A percentile compares a stretch with the other conserved stretches of the same genome.
phyloP scores from a whole-genome alignment of 1,284 basidiomycete genomes.

The Marasmius tenuissimus region DNA sequence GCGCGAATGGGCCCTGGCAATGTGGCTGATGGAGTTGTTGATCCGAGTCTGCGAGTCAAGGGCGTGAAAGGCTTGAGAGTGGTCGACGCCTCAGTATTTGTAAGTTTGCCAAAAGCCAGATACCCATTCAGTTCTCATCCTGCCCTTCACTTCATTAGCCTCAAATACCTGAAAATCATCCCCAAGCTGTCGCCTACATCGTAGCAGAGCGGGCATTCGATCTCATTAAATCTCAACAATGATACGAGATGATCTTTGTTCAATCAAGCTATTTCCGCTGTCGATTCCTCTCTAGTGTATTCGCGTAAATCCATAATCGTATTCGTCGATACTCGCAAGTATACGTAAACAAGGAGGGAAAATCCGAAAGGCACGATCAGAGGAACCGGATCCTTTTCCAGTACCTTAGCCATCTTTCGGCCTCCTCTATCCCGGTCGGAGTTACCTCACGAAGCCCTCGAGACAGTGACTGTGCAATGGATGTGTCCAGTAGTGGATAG shows the following conservation, averaged over 20 bases:
- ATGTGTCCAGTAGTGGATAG: neutral
- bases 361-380: neutral
- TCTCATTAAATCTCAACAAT: neutral
- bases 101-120: conserved; percentile 3
- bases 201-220: neutral
- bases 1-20: conserved; percentile 12
- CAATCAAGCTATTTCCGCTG: neutral
- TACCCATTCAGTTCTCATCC: neutral
- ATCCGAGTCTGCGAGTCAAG: conserved; percentile 19
- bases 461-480: neutral
- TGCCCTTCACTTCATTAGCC: neutral
- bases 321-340: too few species aligned
- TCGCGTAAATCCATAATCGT: too few species aligned
- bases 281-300: too few species aligned
- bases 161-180: neutral
- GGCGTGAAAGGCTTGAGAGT: conserved; percentile 18
- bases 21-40: conserved; percentile 15
- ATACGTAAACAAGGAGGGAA: too few species aligned
- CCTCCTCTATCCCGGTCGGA: neutral
- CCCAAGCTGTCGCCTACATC: neutral
- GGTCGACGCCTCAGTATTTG: conserved; percentile 18
- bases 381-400: neutral
- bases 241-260: neutral
- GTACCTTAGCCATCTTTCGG: neutral
- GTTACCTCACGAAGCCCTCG: neutral